These are phyloP conservation scores for Hura crepitans DNA, from an alignment of 441 rosid genomes.

Conservation along the genomic window DNA sequence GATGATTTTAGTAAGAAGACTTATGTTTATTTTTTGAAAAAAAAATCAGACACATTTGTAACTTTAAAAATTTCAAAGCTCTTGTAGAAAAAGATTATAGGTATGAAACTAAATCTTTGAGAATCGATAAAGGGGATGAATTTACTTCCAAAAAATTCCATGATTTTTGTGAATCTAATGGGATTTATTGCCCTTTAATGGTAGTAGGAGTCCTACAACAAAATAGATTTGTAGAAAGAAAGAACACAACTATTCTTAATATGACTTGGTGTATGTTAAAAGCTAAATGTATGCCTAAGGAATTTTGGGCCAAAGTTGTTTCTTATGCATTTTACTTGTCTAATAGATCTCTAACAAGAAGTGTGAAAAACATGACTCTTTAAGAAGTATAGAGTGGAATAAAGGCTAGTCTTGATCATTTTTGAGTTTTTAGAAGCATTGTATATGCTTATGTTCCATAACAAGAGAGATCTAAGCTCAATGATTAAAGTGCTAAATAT, in stretches of 20 bases:
- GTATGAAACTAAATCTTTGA: not conserved
- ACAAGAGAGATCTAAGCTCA: conserved; percentile 2
- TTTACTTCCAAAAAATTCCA: not conserved
- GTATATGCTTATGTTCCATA: not conserved
- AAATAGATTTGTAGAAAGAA: not conserved
- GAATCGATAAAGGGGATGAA: not conserved
- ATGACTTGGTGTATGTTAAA: not conserved
- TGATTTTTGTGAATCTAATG: not conserved
- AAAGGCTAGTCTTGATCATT: not conserved
- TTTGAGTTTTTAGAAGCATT: not conserved
- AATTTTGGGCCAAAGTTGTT: not conserved
- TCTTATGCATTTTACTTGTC: not conserved
- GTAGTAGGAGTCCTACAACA: not conserved
- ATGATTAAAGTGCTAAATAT: conserved; percentile 3
- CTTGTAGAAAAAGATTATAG: not conserved
- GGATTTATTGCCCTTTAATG: not conserved
- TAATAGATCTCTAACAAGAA: not conserved
- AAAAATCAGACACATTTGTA: not conserved
- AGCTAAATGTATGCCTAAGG: not conserved
- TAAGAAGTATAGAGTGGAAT: conserved; percentile 5
- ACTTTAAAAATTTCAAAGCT: not conserved
- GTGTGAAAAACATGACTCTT: not conserved
- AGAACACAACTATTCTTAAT: conserved; percentile 3
- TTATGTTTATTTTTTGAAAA: not conserved
- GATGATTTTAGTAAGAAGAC: not conserved